These are phyloP conservation scores for Alloteropsis angusta DNA, from an alignment of 202 grass and related monocot genomes.

Conservation along the genomic window DNA sequence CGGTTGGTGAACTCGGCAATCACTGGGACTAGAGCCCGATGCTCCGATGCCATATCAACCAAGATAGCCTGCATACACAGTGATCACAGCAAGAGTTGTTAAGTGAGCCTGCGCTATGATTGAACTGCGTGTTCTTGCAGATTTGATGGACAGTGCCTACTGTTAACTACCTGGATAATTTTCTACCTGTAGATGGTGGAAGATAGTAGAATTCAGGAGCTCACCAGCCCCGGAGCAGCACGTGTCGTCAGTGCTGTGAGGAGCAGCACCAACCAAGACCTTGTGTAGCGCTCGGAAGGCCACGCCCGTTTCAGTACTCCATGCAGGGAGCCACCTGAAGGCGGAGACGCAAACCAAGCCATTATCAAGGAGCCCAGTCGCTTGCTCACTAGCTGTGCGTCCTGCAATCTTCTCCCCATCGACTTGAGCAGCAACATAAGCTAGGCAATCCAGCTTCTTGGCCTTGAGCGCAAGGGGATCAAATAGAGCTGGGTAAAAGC, in stretches of 20 bases:
- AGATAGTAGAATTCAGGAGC: constrained; percentile 70
- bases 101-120: neutral
- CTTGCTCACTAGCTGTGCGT: neutral
- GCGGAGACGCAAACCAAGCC: constrained; percentile 61
- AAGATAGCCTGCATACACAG: constrained; percentile 58
- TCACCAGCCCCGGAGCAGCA: constrained; percentile 33
- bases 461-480: constrained; percentile 80
- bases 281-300: constrained; percentile 70
- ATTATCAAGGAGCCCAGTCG: constrained; percentile 47
- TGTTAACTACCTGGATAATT: constrained; percentile 10
- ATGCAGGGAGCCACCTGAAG: constrained; percentile 61
- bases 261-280: constrained; percentile 44
- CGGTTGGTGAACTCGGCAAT: constrained; percentile 63
- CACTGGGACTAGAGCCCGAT: constrained; percentile 61
- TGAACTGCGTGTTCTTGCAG: neutral
- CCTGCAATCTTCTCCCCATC: constrained; percentile 19
- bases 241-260: constrained; percentile 34
- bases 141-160: constrained; percentile 19
- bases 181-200: constrained; percentile 77
- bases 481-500: constrained; percentile 62
- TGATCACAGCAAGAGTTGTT: neutral
- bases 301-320: constrained; percentile 75
- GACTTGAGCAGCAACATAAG: constrained; percentile 30
- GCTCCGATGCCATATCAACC: constrained; percentile 57
- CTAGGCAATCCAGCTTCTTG: constrained; percentile 75